Evolutionary conservation across 768 basidiomycete genomes (phyloP).

Genomic region (Lactarius pseudohatsudake): DNA sequence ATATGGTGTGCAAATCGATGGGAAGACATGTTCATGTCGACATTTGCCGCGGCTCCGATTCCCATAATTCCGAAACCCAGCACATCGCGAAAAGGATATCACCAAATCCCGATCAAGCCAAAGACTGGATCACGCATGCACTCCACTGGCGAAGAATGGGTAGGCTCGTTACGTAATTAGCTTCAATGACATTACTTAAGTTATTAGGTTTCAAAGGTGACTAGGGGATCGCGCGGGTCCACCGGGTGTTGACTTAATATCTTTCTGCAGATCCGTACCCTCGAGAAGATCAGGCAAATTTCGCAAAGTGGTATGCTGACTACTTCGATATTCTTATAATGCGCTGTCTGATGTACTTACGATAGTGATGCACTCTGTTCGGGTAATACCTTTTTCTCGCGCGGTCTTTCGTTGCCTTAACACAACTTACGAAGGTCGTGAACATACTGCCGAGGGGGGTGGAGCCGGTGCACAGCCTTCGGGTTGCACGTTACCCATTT

Average conservation of each 20-base stretch:
- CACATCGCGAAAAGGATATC: constrained; percentile 45
- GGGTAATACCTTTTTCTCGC: constrained; percentile 36
- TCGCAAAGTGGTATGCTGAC: constrained; percentile 37
- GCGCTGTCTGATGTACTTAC: neutral
- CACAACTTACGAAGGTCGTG: constrained; percentile 38
- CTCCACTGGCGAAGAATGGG: constrained; percentile 45
- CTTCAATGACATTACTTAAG: neutral
- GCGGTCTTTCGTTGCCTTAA: neutral
- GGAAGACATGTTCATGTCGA: constrained; percentile 59
- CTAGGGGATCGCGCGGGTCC: constrained; percentile 12
- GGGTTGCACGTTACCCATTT: constrained; percentile 51
- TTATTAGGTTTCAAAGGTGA: constrained; percentile 52
- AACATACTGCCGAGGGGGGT: constrained; percentile 42
- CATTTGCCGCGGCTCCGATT: constrained; percentile 49
- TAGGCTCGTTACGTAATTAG: constrained; percentile 41
- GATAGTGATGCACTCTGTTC: constrained; percentile 50
- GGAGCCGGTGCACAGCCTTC: constrained; percentile 45
- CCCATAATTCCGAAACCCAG: constrained; percentile 45
- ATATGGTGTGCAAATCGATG: constrained; percentile 51
- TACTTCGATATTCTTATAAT: constrained; percentile 39
- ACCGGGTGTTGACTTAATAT: neutral
- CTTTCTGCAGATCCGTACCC: constrained; percentile 53
- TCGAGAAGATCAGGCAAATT: constrained; percentile 51
- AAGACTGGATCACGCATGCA: constrained; percentile 54
- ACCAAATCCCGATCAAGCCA: constrained; percentile 47